These are phyloP conservation scores for Penicillium sp. DNA, from an alignment of 2,329 filamentous ascomycete species.

Conservation along the genomic window DNA sequence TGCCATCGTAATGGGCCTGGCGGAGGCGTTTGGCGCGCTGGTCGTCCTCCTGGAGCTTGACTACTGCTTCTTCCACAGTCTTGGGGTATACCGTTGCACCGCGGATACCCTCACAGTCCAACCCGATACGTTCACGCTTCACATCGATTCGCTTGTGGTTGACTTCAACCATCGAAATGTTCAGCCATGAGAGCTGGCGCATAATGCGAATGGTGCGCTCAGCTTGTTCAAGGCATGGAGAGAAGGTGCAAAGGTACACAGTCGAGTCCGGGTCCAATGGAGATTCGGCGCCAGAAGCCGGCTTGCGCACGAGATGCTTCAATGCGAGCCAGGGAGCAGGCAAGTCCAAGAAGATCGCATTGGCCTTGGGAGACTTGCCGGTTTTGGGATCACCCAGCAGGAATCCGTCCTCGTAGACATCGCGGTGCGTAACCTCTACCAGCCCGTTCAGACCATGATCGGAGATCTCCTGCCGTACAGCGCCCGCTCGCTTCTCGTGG, in stretches of 20 bases:
- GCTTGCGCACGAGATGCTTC: constrained; percentile 43
- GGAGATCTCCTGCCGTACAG: constrained; percentile 42
- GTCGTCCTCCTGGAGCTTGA: constrained; percentile 69
- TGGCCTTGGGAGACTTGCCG: constrained; percentile 41
- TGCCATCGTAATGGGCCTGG: constrained; percentile 18
- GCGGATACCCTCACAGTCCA: constrained; percentile 62
- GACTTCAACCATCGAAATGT: constrained; percentile 91
- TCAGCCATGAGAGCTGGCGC: constrained; percentile 77
- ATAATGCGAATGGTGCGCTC: constrained; percentile 77
- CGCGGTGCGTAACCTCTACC: constrained; percentile 46
- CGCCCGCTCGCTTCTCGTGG: constrained; percentile 42
- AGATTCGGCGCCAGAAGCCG: constrained; percentile 36
- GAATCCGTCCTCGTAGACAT: constrained; percentile 50
- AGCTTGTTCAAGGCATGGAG: constrained; percentile 94
- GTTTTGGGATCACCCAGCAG: constrained; percentile 33
- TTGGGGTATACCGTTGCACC: constrained; percentile 62
- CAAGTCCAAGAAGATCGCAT: constrained; percentile 48
- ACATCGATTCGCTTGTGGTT: constrained; percentile 74
- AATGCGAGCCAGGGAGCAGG: constrained; percentile 50
- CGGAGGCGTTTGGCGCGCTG: constrained; percentile 47
- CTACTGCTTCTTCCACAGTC: constrained; percentile 74
- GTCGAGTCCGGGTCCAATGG: constrained; percentile 67
- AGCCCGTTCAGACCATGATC: constrained; percentile 44
- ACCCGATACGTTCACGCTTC: constrained; percentile 71
- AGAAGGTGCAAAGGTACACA: constrained; percentile 86